Conservation (phyloP, 345 rosid genomes). For the Noccaea caerulescens region DNA sequence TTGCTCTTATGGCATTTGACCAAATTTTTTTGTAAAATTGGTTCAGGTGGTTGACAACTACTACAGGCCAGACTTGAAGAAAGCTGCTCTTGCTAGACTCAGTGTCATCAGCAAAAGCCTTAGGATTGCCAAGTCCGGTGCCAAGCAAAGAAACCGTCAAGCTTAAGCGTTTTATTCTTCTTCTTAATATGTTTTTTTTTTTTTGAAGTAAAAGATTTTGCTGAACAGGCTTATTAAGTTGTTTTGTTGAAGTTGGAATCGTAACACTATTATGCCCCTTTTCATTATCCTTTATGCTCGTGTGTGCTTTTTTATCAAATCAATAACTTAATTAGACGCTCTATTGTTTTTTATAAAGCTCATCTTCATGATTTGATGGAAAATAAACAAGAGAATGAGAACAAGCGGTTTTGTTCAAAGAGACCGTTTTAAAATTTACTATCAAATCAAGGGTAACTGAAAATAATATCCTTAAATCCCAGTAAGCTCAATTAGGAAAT, state of each 20-base stretch:
- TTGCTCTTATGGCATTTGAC: too few relatives aligned
- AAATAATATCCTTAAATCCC: too few relatives aligned
- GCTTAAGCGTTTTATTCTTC: slow-evolving; percentile 17
- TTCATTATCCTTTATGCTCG: slow-evolving; percentile 9
- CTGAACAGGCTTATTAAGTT: slow-evolving; percentile 29
- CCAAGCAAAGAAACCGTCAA: slow-evolving; percentile 91
- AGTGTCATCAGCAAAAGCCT: slow-evolving; percentile 78
- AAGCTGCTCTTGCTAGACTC: slow-evolving; percentile 88
- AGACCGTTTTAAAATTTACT: too few relatives aligned
- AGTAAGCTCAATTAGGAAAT: too few relatives aligned
- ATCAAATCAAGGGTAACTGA: too few relatives aligned
- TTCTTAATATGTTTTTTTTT: slow-evolving; percentile 7
- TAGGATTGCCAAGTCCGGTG: slow-evolving; percentile 86
- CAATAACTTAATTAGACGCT: neutral
- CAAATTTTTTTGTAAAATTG: neutral
- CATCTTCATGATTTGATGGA: neutral
- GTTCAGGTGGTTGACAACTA: slow-evolving; percentile 77
- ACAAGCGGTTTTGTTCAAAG: too few relatives aligned
- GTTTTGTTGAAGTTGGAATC: slow-evolving; percentile 32
- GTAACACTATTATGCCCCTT: slow-evolving; percentile 27
- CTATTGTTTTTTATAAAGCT: neutral
- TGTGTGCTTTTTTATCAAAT: neutral
- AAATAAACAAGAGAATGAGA: too few relatives aligned
- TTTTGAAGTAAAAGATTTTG: slow-evolving; percentile 39
- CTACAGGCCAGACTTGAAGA: slow-evolving; percentile 90